phyloP scores from a whole-genome alignment of 2,329 filamentous ascomycete genomes.

The Fusarium ambrosium region DNA sequence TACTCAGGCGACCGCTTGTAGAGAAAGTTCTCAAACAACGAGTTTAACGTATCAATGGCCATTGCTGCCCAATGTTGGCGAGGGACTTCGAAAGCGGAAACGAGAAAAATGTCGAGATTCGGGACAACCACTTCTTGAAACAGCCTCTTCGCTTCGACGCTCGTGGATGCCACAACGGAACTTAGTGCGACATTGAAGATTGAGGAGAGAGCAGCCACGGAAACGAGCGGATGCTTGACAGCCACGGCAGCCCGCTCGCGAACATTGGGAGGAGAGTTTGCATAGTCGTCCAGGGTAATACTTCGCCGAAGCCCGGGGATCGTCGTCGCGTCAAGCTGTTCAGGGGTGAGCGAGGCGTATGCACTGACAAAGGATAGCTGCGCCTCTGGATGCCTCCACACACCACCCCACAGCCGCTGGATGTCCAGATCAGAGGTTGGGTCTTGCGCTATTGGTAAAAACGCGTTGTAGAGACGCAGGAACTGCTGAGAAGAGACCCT shows the following conservation, averaged over 20 bases:
- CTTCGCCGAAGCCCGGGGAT: constrained; percentile 86
- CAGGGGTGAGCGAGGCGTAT: constrained; percentile 80
- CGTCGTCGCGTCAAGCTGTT: constrained; percentile 84
- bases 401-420: constrained; percentile 89
- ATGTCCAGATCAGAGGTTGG: constrained; percentile 75
- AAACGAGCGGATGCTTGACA: constrained; percentile 88
- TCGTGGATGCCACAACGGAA: constrained; percentile 72
- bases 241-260: constrained; percentile 70
- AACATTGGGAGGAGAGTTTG: constrained; percentile 62
- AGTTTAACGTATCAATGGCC: constrained; percentile 80
- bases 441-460: constrained; percentile 79
- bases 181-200: constrained; percentile 76
- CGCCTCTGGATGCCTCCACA: constrained; percentile 87
- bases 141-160: constrained; percentile 72
- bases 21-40: constrained; percentile 86
- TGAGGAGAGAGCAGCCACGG: constrained; percentile 82
- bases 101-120: constrained; percentile 83
- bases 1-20: constrained; percentile 82
- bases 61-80: constrained; percentile 80
- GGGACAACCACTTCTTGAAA: constrained; percentile 78
- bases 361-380: constrained; percentile 95
- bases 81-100: constrained; percentile 81
- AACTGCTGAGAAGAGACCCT: constrained; percentile 86
- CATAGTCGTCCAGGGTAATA: constrained; percentile 74
- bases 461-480: constrained; percentile 81